Evolutionary conservation across 495 filamentous ascomycete genomes (phyloP).

Genomic region (Talaromyces nanjingensis): DNA sequence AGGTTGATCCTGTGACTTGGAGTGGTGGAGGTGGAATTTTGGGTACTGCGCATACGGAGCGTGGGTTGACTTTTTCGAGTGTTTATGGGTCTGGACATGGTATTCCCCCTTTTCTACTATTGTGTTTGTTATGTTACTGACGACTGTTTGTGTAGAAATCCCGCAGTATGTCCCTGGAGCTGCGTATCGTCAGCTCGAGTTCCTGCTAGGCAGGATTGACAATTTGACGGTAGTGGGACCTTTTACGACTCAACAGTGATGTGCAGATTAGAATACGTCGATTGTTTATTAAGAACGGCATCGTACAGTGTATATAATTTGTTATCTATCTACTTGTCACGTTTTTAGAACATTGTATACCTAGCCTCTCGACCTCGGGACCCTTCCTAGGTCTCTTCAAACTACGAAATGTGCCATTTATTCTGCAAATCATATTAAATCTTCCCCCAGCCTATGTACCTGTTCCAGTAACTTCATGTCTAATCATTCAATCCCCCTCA

Average conservation of each 20-base stretch:
- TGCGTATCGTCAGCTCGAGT: slow-evolving; percentile 63
- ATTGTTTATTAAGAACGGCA: not conserved
- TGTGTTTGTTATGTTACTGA: not conserved
- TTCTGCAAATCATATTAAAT: too few relatives aligned
- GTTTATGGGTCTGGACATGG: slow-evolving; percentile 55
- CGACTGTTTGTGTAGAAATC: slow-evolving; percentile 20
- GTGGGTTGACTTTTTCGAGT: slow-evolving; percentile 60
- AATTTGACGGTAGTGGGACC: slow-evolving; percentile 25
- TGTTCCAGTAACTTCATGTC: too few relatives aligned
- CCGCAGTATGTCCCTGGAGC: slow-evolving; percentile 58
- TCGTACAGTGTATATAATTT: not conserved
- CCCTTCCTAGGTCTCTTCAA: too few relatives aligned
- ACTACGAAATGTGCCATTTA: too few relatives aligned
- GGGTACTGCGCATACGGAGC: slow-evolving; percentile 57
- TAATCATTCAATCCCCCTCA: not conserved
- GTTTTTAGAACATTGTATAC: too few relatives aligned
- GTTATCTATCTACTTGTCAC: not conserved
- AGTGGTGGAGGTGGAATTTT: slow-evolving; percentile 48
- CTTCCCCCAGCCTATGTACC: too few relatives aligned
- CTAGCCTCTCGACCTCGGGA: too few relatives aligned
- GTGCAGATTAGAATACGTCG: not conserved
- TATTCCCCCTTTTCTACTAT: slow-evolving; percentile 11
- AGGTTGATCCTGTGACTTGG: slow-evolving; percentile 10
- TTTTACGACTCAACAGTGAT: slow-evolving; percentile 23
- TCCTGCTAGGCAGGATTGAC: slow-evolving; percentile 54